Conservation (phyloP, 306 rosid species). For the Quercus dentata region DNA sequence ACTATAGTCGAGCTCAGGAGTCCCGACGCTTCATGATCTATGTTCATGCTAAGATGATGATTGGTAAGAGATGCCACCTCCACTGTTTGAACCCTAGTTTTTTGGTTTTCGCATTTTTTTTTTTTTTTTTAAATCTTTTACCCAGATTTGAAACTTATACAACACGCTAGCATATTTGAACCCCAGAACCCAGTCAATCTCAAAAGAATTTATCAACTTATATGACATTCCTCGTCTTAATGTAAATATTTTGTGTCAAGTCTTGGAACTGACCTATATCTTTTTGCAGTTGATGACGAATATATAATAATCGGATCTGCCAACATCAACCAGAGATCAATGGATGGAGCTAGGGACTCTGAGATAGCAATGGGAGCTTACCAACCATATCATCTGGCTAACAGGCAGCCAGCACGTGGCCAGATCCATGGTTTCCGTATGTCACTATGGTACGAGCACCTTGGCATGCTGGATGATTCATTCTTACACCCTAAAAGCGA, state of each 20-base stretch:
- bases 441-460: slow-evolving; percentile 74
- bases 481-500: slow-evolving; percentile 48
- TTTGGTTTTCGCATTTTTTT: accelerated
- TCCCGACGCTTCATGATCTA: slow-evolving; percentile 75
- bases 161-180: not conserved
- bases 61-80: slow-evolving; percentile 39
- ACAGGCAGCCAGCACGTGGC: slow-evolving; percentile 55
- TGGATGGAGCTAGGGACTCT: slow-evolving; percentile 73
- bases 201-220: not conserved
- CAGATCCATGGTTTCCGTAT: slow-evolving; percentile 68
- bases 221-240: not conserved
- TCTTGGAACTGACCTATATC: not conserved
- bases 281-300: slow-evolving; percentile 64
- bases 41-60: slow-evolving; percentile 79
- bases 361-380: slow-evolving; percentile 77
- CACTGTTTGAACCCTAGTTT: not conserved
- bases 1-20: slow-evolving; percentile 56
- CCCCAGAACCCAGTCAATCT: not conserved
- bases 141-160: not conserved
- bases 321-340: slow-evolving; percentile 78
- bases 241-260: not conserved
- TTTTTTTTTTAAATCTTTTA: not conserved
- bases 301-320: slow-evolving; percentile 76
- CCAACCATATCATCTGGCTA: slow-evolving; percentile 58
- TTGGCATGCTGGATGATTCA: slow-evolving; percentile 58